These are phyloP conservation scores for Chlamydomonas sp. DNA, from an alignment of 139 green algal genomes.

Conservation along the genomic window DNA sequence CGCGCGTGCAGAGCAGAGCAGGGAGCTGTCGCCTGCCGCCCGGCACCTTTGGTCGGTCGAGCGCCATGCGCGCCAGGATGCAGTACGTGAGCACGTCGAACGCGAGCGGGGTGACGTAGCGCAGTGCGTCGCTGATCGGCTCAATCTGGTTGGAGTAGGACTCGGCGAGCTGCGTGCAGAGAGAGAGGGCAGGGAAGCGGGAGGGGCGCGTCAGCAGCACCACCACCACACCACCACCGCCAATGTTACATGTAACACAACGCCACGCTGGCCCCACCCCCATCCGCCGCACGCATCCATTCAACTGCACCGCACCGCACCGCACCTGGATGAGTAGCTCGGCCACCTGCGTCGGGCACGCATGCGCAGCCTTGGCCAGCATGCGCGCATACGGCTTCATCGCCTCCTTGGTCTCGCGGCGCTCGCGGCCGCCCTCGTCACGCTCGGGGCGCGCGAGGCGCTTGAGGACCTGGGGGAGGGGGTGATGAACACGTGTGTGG, in stretches of 20 bases:
- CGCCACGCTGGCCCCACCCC: too few species aligned
- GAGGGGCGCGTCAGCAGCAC: conserved; percentile 7
- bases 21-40: neutral
- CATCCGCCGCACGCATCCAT: conserved; percentile 45
- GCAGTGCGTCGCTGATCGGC: conserved; percentile 61
- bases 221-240: too few species aligned
- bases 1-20: conserved; percentile 1
- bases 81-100: conserved; percentile 65
- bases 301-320: too few species aligned
- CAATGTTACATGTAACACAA: too few species aligned
- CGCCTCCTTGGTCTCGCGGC: conserved; percentile 38
- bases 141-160: conserved; percentile 64
- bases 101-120: conserved; percentile 56
- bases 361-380: conserved; percentile 53
- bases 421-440: neutral
- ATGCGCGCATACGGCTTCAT: conserved; percentile 44
- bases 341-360: conserved; percentile 40
- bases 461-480: too few species aligned
- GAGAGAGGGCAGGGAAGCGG: neutral
- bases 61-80: conserved; percentile 49
- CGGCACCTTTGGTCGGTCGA: conserved; percentile 7
- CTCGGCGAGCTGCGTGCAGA: conserved; percentile 42
- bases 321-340: too few species aligned
- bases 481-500: too few species aligned
- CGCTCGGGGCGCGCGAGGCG: neutral